phyloP scores from a whole-genome alignment of 805 yeast genomes.

The Metschnikowia shivogae region DNA sequence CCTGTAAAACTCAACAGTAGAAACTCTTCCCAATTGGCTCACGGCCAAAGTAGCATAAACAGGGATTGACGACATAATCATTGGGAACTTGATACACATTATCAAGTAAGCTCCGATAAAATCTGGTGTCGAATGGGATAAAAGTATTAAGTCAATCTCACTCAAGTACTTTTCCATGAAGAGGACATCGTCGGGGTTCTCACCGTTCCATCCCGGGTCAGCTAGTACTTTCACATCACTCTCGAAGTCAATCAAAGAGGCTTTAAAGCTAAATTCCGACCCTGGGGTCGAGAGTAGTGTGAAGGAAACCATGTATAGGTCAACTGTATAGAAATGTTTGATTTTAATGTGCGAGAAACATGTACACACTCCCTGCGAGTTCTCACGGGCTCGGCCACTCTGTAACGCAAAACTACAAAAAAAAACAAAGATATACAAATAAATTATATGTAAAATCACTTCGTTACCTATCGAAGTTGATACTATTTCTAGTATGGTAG shows the following conservation, averaged over 20 bases:
- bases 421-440: neutral
- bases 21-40: constrained; percentile 75
- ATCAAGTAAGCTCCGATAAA: constrained; percentile 77
- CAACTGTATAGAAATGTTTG: neutral
- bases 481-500: constrained; percentile 40
- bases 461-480: constrained; percentile 23
- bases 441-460: neutral
- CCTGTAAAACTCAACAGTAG: constrained; percentile 80
- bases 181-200: constrained; percentile 26
- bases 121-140: constrained; percentile 84
- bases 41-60: constrained; percentile 90
- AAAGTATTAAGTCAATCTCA: constrained; percentile 60
- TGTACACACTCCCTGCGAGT: neutral
- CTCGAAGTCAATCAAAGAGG: constrained; percentile 56
- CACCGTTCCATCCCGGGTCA: constrained; percentile 75
- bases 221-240: constrained; percentile 51
- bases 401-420: neutral
- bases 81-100: constrained; percentile 54
- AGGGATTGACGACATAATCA: constrained; percentile 57
- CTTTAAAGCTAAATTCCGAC: constrained; percentile 30
- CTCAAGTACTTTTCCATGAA: constrained; percentile 33
- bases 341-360: neutral
- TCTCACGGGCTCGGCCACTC: neutral
- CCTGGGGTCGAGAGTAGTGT: constrained; percentile 27
- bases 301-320: constrained; percentile 32